Conservation (phyloP, 2,329 filamentous ascomycete species). For the Cytospora chrysosperma region DNA sequence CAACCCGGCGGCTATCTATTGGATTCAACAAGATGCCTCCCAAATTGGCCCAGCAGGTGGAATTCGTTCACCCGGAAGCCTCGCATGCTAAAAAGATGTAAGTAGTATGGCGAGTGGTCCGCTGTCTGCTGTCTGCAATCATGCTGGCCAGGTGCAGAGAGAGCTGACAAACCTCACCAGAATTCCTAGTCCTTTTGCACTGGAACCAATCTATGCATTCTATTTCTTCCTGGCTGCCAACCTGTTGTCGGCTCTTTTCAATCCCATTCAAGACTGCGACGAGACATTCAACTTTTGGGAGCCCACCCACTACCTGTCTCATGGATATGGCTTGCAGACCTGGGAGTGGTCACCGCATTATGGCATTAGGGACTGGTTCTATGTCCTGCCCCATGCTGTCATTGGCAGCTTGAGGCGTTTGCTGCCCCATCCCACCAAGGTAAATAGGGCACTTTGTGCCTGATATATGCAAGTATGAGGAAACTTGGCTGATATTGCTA, state of each 20-base stretch:
- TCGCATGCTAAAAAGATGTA: conserved; percentile 54
- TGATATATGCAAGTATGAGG: background rate
- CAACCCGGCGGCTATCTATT: background rate
- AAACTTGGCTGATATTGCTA: background rate
- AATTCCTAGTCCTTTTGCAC: conserved; percentile 55
- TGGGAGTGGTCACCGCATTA: conserved; percentile 98
- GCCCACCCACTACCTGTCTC: conserved; percentile 87
- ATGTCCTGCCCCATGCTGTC: conserved; percentile 75
- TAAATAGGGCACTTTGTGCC: conserved; percentile 28
- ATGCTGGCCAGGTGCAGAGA: background rate
- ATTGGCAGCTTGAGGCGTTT: conserved; percentile 67
- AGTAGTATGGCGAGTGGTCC: conserved; percentile 17
- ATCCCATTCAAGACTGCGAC: conserved; percentile 96
- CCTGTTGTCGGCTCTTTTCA: conserved; percentile 72
- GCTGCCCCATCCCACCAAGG: conserved; percentile 61
- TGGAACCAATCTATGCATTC: conserved; percentile 75
- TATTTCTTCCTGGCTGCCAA: conserved; percentile 76
- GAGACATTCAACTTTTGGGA: conserved; percentile 99
- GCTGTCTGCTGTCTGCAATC: background rate
- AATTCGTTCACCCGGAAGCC: conserved; percentile 50
- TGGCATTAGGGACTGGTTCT: conserved; percentile 93
- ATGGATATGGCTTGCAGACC: conserved; percentile 91
- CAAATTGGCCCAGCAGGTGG: conserved; percentile 32
- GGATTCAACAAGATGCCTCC: conserved; percentile 40
- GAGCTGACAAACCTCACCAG: conserved; percentile 32